Evolutionary conservation across 1,139 yeast species (phyloP), one percentile per base, ranked within the genome.

Genomic region (Cylindricascospora bacillispora): DNA sequence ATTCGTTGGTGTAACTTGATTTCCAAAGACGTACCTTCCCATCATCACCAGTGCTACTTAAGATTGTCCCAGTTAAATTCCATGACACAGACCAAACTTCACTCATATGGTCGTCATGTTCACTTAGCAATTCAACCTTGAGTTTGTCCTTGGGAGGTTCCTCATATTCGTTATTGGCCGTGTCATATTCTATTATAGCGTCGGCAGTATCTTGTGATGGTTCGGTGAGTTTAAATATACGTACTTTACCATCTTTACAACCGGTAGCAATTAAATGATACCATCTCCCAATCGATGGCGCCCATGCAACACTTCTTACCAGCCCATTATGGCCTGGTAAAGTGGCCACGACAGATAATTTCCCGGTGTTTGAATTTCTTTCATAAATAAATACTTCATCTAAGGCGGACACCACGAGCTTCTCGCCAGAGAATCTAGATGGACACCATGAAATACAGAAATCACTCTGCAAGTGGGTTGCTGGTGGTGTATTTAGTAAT

Each of bases 81-180:
- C 97, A 89, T 22, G 81, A 70, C 5, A 89, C 97, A 29, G 86
- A 68, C 98, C 98, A 89, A 2, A 89, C 95, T 56, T 89, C 97
- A 39, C 79, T 79, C 38, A 73, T 69, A 51, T 83, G 95, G 47
- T 82, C 93, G 40, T 68, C 73, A 35, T 74, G 73, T 36, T 68
- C 67, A 27, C 73, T 67, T 16, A 74, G 43, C 20, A 71, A 52
- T 39, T 68, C 72, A 4, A 73, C 65, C 3, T 60, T 49, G 16
- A 65, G 34, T 3, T 35, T 25, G 3, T 45, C 31, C 7, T 11
- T 34, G 24, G 9, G 28, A 15, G 13, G 27, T 13, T 18, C 20
- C 31, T 17, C 32, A 20, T 17, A 26, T 28, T 22, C 14, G 27
- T 23, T 22, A 39, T 44, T 9, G 29, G 43, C 5, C 31, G 36